Evolutionary conservation across 139 green algal species (phyloP), one percentile per base, ranked within the genome.

Genomic region (Volvox africanus): DNA sequence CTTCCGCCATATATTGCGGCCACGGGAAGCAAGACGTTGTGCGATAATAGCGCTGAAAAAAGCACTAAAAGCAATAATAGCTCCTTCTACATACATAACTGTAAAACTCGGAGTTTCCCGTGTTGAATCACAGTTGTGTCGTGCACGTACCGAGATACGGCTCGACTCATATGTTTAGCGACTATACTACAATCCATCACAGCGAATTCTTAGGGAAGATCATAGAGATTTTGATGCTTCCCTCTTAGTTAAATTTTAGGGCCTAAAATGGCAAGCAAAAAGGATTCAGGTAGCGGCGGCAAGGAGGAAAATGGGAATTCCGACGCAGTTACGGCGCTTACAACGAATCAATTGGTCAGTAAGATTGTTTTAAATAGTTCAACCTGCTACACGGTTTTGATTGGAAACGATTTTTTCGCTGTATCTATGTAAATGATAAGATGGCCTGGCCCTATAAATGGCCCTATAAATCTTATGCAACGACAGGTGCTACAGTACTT

Each of bases 401-500:
- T 73, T 73, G 65, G 16, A 73, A 73, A 73, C 11, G 65, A 24
- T 73, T 24, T 73, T 79, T 79, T 79, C 14, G 14, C 71, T 30
- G 71, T n/a, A 79, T 20, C 18, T 36, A 35, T 30, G 21, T 73
- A 73, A 73, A 73, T 28, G 21, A 36, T 79, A 36, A 30, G 71
- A 55, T 55, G 44, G 9, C 44, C 44, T 55, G 44, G 44, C 9
- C 44, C 5, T 55, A 55, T 55, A 55, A 16, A 79, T 30, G n/a
- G n/a, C n/a, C n/a, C n/a, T n/a, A n/a, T n/a, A n/a, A n/a, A 79
- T 35, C 35, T 79, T 13, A 21, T 79, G 67, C 22, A 32, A 79
- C 84, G 87, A 80, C 90, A 98, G 93, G 93, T 98, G 9, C 89
- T 97, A 28, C 75, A 93, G 21, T 89, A 91, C n/a, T 98, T 98